Evolutionary conservation across 495 filamentous ascomycete species (phyloP), one percentile per base, ranked within the genome.

Genomic region (Talaromyces wortmannii): DNA sequence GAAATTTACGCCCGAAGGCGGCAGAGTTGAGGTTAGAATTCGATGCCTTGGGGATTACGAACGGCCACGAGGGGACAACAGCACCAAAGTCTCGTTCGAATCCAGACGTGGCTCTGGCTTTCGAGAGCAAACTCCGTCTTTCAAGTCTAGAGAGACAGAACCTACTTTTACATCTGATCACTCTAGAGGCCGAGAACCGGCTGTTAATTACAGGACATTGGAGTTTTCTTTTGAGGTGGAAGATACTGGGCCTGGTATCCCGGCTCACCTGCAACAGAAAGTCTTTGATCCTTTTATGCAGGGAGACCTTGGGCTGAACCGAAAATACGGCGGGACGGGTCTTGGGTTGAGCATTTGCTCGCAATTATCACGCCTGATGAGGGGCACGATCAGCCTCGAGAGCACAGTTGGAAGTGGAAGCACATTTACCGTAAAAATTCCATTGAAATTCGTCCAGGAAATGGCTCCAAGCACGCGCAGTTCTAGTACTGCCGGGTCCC

Each of bases 201-300:
- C 55, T 36, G 7, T 60, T 47, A 40, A 77, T 77, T 61, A 84
- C 82, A 36, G 82, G 74, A 66, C 77, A 17, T 76, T 85, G 45
- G 59, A 81, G 11, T 95, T 96, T 61, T 86, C 92, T 63, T 96
- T 96, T 55, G 86, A 92, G 64, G 90, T 97, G 3, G 77, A 89
- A 65, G 92, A 97, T 61, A 92, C 87, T 7, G 92, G 92, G 0
- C 92, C 91, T 4, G 92, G 92, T n/a, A 95, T 97, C 55, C 85
- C 91, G 0, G 79, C 81, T 23, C 69, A 83, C 48, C 80, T 92
- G 53, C 89, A 89, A 57, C 71, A 87, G 55, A 82, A 83, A 57
- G 88, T 97, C 29, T 97, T 97, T 70, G 91, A 97, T 64, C 92
- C 91, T 0, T 97, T 97, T 61, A 86, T 96, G 7, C 92, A 97